Base-by-base conservation (phyloP, 2,329 filamentous ascomycete genomes). In the Gremmenia infestans region DNA sequence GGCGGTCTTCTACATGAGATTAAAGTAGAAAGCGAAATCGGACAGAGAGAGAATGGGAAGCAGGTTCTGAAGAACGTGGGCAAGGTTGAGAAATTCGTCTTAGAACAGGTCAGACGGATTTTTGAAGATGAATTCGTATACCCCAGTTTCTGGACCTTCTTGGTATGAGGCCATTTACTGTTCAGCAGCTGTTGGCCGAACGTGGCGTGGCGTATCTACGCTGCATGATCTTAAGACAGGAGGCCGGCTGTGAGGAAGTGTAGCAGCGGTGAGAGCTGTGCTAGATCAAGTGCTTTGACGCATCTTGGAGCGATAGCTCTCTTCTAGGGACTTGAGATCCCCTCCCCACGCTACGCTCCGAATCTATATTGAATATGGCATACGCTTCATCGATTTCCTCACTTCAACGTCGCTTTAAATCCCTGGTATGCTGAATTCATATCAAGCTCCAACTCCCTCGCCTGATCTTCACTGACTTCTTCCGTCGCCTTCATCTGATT, bases 111-210 rank as follows among this genome's bases (percentile, higher is more conserved):
- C 60, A 85, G 93, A 70, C 83, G 91, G 68, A 97, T 99, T 65
- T 97, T 99, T 68, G 94, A 99, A 73, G 94, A 97, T 70, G 94
- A 99, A 72, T 94, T 97, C 74, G 92, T 97, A 60, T 97, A 96
- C 74, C 94, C 94, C 46, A 97, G 92, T 72, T 97, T 95, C 73
- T 97, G 93, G 92, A 97, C 93, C 0, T 97, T 97, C 72, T 76
- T 99, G 66, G 87, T 97, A 46, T 96, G 46, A 64, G 4, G 9
- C 28, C 9, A 19, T 23, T 37, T 3, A 36, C 22, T 8, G 25
- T 23, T 19, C 6, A 50, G 14, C n/a, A 12, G 19, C 15, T 22
- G 8, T 39, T 39, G 37, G 12, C n/a, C 19, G 22, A 3, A 17
- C 35, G 7, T 36, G 12, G 8, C 23, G 4, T 14, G 12, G 8